Evolutionary conservation across 768 basidiomycete species (phyloP), one percentile per base, ranked within the genome.

Genomic region (Termitomyces sp.): DNA sequence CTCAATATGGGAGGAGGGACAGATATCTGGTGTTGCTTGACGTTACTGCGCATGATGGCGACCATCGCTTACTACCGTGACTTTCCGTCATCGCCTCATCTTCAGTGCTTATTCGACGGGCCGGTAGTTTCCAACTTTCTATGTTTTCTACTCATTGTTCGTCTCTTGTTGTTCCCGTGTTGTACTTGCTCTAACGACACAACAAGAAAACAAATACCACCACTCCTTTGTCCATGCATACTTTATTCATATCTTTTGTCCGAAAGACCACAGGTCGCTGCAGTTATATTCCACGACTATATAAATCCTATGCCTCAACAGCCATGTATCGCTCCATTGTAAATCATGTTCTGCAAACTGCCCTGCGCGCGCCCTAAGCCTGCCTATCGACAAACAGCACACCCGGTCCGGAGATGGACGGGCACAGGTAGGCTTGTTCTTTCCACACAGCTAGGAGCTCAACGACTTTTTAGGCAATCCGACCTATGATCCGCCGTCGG

Each of bases 11-110:
- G 12, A n/a, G 7, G 3, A 18, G 18, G 4, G n/a, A 45, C 31
- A 47, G 50, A 52, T 52, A 52, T 57, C 28, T 36, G 51, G 36
- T 26, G 37, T 39, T 39, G 51, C 51, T 39, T 28, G 37, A 26
- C 56, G 44, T 44, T 56, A 46, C 60, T 60, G 60, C 60, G 56
- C 56, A 57, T 60, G 56, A 39, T 52, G 51, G 51, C 20, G 51
- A 60, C 55, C 37, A 52, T 47, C 50, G 46, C 55, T 39, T 33
- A 49, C 20, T 39, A 42, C 51, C 48, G 56, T 51, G 39, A 41
- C n/a, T 41, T 57, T 57, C 55, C 39, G 18, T 56, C 56, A 57
- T 33, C 31, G 56, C 49, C 56, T 57, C 45, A 13, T 41, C 39
- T n/a, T n/a, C n/a, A n/a, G n/a, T n/a, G n/a, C n/a, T n/a, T n/a